Conservation (phyloP, 2,329 filamentous ascomycete species). For the Lecanicillium sp. region DNA sequence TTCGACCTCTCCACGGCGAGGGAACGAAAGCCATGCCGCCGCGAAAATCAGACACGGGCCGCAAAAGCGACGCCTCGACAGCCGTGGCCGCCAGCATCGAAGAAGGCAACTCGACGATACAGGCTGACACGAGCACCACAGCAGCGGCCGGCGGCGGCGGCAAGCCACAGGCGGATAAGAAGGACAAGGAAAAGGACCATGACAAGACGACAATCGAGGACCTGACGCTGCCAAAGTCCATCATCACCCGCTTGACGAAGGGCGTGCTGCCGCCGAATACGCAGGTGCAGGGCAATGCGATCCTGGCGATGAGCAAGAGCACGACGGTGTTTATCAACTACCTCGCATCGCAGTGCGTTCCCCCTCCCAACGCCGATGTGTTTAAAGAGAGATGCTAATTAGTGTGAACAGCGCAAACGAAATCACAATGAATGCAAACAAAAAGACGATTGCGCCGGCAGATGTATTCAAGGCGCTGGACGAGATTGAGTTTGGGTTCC, state of each 20-base stretch:
- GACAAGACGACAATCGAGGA: slow-evolving; percentile 40
- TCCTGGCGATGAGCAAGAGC: slow-evolving; percentile 72
- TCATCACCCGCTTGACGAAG: slow-evolving; percentile 73
- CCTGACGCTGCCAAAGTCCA: slow-evolving; percentile 70
- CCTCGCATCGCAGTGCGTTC: slow-evolving; percentile 62
- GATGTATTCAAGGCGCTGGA: slow-evolving; percentile 72
- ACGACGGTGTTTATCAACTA: slow-evolving; percentile 81
- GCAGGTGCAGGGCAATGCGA: slow-evolving; percentile 75
- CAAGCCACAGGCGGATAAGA: slow-evolving; percentile 14
- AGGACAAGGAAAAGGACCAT: slow-evolving; percentile 20
- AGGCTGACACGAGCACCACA: too few species aligned
- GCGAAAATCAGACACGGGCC: slow-evolving; percentile 42
- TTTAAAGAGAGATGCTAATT: not conserved
- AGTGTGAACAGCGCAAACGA: slow-evolving; percentile 58
- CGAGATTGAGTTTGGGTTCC: slow-evolving; percentile 70
- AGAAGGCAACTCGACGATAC: slow-evolving; percentile 10
- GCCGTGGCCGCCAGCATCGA: slow-evolving; percentile 32
- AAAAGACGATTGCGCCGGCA: slow-evolving; percentile 70
- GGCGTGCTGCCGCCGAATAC: slow-evolving; percentile 73
- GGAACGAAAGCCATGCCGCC: slow-evolving; percentile 39
- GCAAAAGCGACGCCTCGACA: slow-evolving; percentile 38
- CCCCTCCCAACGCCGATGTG: too few species aligned
- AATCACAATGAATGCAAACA: slow-evolving; percentile 55
- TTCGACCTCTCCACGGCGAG: too few species aligned
- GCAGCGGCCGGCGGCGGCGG: slow-evolving; percentile 11